Evolutionary conservation across 1,139 yeast genomes (phyloP).

Genomic region (Pneumocystis wakefieldiae): DNA sequence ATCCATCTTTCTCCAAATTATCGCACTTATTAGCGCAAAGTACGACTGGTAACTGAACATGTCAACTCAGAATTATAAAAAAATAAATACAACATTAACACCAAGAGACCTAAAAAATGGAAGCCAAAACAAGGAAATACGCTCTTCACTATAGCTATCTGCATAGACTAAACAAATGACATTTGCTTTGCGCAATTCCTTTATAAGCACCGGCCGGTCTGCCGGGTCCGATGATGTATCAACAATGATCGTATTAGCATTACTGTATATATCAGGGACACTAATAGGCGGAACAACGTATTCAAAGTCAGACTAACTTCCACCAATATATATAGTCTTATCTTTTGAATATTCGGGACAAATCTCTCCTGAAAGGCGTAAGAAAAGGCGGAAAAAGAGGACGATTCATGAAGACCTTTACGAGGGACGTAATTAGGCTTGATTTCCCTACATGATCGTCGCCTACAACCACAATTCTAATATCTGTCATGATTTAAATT

Average conservation of each 20-base stretch:
- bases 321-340: slow-evolving; percentile 25
- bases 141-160: slow-evolving; percentile 86
- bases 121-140: slow-evolving; percentile 87
- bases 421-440: slow-evolving; percentile 57
- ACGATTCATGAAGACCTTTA: slow-evolving; percentile 28
- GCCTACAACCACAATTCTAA: slow-evolving; percentile 78
- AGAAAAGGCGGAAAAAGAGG: neutral
- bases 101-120: slow-evolving; percentile 85
- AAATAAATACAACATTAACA: slow-evolving; percentile 35
- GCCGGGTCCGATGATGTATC: slow-evolving; percentile 54
- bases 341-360: slow-evolving; percentile 58
- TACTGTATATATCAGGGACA: slow-evolving; percentile 38
- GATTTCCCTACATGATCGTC: slow-evolving; percentile 86
- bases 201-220: slow-evolving; percentile 45
- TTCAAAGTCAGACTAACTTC: neutral
- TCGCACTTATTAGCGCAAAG: slow-evolving; percentile 78
- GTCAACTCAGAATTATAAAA: neutral
- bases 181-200: slow-evolving; percentile 69
- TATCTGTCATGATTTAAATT: neutral
- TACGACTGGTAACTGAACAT: slow-evolving; percentile 52
- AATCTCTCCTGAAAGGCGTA: slow-evolving; percentile 32
- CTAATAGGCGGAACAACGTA: slow-evolving; percentile 73
- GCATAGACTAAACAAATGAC: slow-evolving; percentile 87
- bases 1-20: slow-evolving; percentile 21
- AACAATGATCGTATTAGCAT: slow-evolving; percentile 55